These are phyloP conservation scores for Graphilbum ipis-grandicollis DNA, from an alignment of 2,329 filamentous ascomycete genomes.

Conservation along the genomic window DNA sequence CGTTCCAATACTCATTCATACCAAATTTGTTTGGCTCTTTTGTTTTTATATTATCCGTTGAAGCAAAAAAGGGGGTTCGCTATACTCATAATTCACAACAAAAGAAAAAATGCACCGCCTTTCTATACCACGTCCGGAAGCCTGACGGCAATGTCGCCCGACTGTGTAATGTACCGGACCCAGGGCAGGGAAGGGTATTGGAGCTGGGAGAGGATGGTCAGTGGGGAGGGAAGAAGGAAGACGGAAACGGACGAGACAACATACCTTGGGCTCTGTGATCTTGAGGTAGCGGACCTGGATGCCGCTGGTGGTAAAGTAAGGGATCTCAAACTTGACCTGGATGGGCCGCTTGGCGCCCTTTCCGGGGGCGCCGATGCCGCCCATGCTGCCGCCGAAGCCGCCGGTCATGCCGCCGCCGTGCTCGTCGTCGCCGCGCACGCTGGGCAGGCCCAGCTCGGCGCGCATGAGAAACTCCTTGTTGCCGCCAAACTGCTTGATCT, in stretches of 20 bases:
- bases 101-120: neutral
- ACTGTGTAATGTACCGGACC: slow-evolving; percentile 98
- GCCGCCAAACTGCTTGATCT: slow-evolving; percentile 99
- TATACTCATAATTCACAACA: neutral
- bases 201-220: slow-evolving; percentile 33
- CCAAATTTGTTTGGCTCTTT: no score
- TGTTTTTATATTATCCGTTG: no score
- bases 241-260: neutral
- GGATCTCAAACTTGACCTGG: slow-evolving; percentile 98
- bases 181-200: slow-evolving; percentile 97
- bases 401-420: slow-evolving; percentile 95
- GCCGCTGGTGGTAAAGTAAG: slow-evolving; percentile 99
- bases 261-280: slow-evolving; percentile 97
- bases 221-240: neutral
- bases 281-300: slow-evolving; percentile 98
- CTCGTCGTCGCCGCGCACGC: slow-evolving; percentile 88
- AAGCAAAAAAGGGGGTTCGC: no score
- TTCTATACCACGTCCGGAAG: slow-evolving; percentile 79
- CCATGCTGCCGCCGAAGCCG: slow-evolving; percentile 93
- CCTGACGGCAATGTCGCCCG: slow-evolving; percentile 86
- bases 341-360: slow-evolving; percentile 90
- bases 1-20: no score
- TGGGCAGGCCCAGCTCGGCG: slow-evolving; percentile 83
- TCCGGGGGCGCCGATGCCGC: slow-evolving; percentile 56
- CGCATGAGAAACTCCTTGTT: slow-evolving; percentile 98